Base-by-base conservation (phyloP, 495 filamentous ascomycete species). In the Hamigera avellanea region DNA sequence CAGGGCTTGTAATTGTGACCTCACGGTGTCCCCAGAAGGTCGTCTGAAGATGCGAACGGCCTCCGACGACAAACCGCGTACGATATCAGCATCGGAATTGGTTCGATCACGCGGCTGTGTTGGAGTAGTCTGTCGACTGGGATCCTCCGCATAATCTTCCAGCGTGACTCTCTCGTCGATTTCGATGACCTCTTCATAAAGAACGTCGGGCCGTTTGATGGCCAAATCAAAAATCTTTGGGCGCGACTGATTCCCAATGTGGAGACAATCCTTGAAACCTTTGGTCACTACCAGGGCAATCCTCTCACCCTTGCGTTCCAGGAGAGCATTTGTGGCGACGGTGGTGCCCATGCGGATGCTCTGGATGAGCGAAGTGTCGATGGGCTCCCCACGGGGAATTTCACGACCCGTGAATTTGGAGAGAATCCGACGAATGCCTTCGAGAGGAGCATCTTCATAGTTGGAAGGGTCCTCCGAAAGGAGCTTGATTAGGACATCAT, bases 271-370 rank as follows among this genome's bases (percentile, higher is more conserved):
- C 37, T 76, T 78, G 64, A 95, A 95, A 0, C 87, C 87, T 47
- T 81, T 77, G 3, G 82, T 94, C 13, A 89, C 81, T 4, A 94
- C 71, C 50, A 95, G 68, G 3, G 82, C 88, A 46, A 86, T 85
- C 46, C 71, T 74, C 59, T 93, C 86, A 2, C 88, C 88, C 59
- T 95, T 95, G 26, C 88, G 61, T 56, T 95, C 88, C 0, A 95
- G 67, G 32, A 95, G 57, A 18, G 83, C 83, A 46, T 88, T 87
- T 5, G 83, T 88, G 2, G 82, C 83, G 16, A 88, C 83, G 1
- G 83, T 88, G 9, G 83, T 88, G 8, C 83, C 83, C 82, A 87
- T 86, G 36, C 82, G 78, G 46, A 86, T 84, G 27, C 75, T 82
- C 33, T 83, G 70, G 45, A 93, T 93, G 14, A 43, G 25, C 14